Percentiles rank a stretch among this genome's conserved stretches.
Conservation (phyloP, 2,329 filamentous ascomycete species). For the Claviceps cyperi region DNA sequence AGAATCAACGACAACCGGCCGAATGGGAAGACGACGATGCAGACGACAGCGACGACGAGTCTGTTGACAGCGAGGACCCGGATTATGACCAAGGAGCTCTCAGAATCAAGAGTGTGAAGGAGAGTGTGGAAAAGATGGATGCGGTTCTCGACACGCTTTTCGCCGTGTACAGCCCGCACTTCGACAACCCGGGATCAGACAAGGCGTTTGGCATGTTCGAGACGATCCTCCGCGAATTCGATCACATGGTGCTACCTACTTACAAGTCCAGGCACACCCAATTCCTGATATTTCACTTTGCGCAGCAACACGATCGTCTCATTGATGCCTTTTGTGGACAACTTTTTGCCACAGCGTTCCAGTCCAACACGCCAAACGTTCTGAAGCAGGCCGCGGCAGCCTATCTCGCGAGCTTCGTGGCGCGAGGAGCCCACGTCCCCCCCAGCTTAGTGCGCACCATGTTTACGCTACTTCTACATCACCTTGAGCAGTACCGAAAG, state of each 20-base stretch:
- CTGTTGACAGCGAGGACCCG: conserved; percentile 54
- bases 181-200: conserved; percentile 52
- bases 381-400: conserved; percentile 74
- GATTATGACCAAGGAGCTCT: conserved; percentile 48
- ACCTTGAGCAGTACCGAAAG: conserved; percentile 61
- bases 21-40: conserved; percentile 37
- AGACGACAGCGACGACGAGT: conserved; percentile 54
- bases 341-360: conserved; percentile 35
- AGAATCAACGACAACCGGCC: conserved; percentile 11
- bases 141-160: conserved; percentile 80
- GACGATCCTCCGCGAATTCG: conserved; percentile 72
- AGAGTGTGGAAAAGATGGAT: conserved; percentile 84
- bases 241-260: conserved; percentile 75
- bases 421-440: conserved; percentile 71
- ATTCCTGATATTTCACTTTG: conserved; percentile 91
- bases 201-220: conserved; percentile 61
- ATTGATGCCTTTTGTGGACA: conserved; percentile 72
- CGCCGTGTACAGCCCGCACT: conserved; percentile 60
- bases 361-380: conserved; percentile 55
- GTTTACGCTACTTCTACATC: conserved; percentile 62
- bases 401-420: conserved; percentile 89
- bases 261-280: conserved; percentile 88
- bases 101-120: conserved; percentile 57
- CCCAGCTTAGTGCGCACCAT: conserved; percentile 65
- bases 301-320: conserved; percentile 63